Conservation (phyloP, 139 green algal genomes). For the Cymbomonas tetramitiformis region DNA sequence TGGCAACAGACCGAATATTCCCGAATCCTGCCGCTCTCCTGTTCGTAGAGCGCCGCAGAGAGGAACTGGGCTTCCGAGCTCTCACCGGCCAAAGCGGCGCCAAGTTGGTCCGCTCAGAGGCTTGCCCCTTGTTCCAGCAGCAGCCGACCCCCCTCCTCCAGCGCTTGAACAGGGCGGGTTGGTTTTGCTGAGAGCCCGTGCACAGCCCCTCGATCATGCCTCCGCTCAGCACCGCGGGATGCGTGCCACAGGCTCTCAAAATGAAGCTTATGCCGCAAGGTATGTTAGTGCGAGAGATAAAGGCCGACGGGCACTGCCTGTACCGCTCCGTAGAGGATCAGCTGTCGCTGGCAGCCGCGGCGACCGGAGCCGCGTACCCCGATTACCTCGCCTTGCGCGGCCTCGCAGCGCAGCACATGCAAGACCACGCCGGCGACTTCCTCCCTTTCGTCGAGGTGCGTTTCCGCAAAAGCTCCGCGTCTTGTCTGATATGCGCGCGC, state of each 20-base stretch:
- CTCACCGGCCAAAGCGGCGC: too few species aligned
- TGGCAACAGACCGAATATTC: too few species aligned
- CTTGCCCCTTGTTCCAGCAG: too few species aligned
- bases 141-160: too few species aligned
- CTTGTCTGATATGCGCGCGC: too few species aligned
- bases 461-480: too few species aligned
- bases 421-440: slow-evolving; percentile 43
- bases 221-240: background rate
- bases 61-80: too few species aligned
- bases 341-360: slow-evolving; percentile 31
- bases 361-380: background rate
- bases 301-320: slow-evolving; percentile 84
- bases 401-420: slow-evolving; percentile 55
- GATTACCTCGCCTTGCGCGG: slow-evolving; percentile 43
- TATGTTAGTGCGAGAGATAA: too few species aligned
- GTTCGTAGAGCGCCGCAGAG: too few species aligned
- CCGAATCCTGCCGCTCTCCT: too few species aligned
- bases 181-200: background rate
- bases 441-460: slow-evolving; percentile 45
- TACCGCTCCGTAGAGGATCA: slow-evolving; percentile 79
- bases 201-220: background rate
- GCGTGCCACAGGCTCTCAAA: slow-evolving; percentile 41
- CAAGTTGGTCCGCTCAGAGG: too few species aligned
- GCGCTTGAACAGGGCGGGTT: background rate
- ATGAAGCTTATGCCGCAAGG: slow-evolving; percentile 43